These are phyloP conservation scores for Trichoderma guizhouense DNA, from an alignment of 2,329 filamentous ascomycete species.

Conservation along the genomic window DNA sequence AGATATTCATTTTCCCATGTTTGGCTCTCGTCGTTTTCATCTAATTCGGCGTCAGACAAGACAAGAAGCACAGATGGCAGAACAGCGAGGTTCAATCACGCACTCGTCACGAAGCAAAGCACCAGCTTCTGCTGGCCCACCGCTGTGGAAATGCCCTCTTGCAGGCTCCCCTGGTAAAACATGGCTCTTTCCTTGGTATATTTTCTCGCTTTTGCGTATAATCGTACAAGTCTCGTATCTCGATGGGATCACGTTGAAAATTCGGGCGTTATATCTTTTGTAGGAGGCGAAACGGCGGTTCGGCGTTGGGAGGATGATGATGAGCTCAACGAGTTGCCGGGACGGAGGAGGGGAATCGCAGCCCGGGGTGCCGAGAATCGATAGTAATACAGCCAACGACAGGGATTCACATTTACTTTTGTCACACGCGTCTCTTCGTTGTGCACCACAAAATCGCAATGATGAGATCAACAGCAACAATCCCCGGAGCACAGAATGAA, in stretches of 20 bases:
- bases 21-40: conserved; percentile 65
- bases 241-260: neutral
- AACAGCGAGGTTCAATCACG: conserved; percentile 22
- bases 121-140: conserved; percentile 74
- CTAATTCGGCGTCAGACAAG: conserved; percentile 39
- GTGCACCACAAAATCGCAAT: neutral
- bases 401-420: neutral
- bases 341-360: neutral
- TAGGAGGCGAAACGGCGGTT: neutral
- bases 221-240: neutral
- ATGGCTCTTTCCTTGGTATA: conserved; percentile 41
- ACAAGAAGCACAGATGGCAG: neutral
- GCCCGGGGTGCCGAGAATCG: neutral
- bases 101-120: conserved; percentile 80
- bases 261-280: neutral
- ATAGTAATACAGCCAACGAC: neutral
- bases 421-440: neutral
- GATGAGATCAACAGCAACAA: neutral
- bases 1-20: conserved; percentile 72
- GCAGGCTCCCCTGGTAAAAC: conserved; percentile 79
- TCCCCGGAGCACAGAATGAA: neutral
- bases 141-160: conserved; percentile 75
- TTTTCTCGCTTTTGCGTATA: neutral
- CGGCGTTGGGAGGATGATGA: neutral
- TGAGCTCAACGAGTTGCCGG: neutral